These are phyloP conservation scores for Agrocybe praecox DNA, from an alignment of 768 basidiomycete genomes.

Conservation along the genomic window DNA sequence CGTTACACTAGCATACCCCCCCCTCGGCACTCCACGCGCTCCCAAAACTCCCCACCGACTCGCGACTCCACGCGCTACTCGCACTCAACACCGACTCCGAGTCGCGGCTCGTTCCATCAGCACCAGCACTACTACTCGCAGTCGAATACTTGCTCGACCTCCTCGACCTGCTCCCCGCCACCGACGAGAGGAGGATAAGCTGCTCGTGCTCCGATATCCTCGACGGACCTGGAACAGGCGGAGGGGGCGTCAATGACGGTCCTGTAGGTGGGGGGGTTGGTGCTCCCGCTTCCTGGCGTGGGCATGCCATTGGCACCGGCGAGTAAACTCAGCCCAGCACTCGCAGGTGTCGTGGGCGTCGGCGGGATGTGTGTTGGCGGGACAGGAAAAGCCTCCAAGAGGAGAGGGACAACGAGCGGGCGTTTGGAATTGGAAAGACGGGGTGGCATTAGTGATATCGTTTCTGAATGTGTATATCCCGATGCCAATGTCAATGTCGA, in stretches of 20 bases:
- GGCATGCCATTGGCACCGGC: conserved; percentile 42
- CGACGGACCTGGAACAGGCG: conserved; percentile 67
- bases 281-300: conserved; percentile 7
- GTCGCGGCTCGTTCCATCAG: conserved; percentile 13
- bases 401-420: conserved; percentile 24
- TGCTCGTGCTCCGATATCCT: conserved; percentile 53
- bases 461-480: conserved; percentile 66
- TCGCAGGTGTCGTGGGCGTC: conserved; percentile 23
- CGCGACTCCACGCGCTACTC: too few relatives aligned
- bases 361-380: conserved; percentile 45
- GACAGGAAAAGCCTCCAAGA: conserved; percentile 42
- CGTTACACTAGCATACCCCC: too few relatives aligned
- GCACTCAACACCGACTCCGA: conserved; percentile 22
- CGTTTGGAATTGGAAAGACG: conserved; percentile 2
- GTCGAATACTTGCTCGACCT: conserved; percentile 27
- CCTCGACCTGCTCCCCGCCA: conserved; percentile 12
- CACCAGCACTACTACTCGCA: conserved; percentile 8
- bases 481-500: too few relatives aligned
- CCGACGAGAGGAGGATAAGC: conserved; percentile 32
- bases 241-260: conserved; percentile 61
- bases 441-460: too few relatives aligned
- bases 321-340: conserved; percentile 34
- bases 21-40: too few relatives aligned
- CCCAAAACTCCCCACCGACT: too few relatives aligned
- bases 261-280: conserved; percentile 52